Base-by-base conservation (phyloP, 768 basidiomycete species). In the Podaxis carcinomalis region DNA sequence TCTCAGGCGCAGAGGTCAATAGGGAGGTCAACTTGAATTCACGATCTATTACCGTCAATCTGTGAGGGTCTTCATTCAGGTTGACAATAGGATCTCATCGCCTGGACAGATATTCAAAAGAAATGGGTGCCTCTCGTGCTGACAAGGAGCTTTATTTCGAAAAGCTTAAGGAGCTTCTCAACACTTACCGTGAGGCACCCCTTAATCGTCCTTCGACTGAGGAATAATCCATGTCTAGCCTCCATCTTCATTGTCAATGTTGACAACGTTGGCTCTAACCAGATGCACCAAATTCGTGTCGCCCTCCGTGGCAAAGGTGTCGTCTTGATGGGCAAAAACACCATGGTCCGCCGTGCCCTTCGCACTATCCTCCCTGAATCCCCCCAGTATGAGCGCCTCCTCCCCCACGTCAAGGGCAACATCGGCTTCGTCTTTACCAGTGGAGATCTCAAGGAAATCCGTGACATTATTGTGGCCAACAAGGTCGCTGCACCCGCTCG, bases 271-370 rank as follows among this genome's bases (percentile, higher is more conserved):
- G 93, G 95, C 61, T 98, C 95, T 63, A 97, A 98, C 84, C 97
- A 99, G 80, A 95, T 98, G 90, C 95, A 97, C 72, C 94, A 96
- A 76, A 95, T 96, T 66, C 94, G 92, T 83, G 90, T 88, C 57
- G 82, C 95, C 54, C 93, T 99, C 76, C 93, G 97, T 69, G 94
- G 95, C 71, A 94, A 92, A 76, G 97, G 93, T 81, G 80, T 95
- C 63, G 95, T 99, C 67, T 78, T 99, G 69, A 99, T 99, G 97
- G 97, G 97, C 74, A 99, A 99, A 82, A 99, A 99, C 88, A 99
- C 97, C 74, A 98, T 98, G 96, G 95, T 99, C 70, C 93, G 97
- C 80, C 93, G 97, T 70, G 97, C 95, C 63, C 85, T 99, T 64
- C 94, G 97, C 65, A 83, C 88, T 70, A 87, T 98, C 78, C 87